Base-by-base conservation (phyloP, 73 alveolate genomes). In the Tetrahymena elliotti region DNA sequence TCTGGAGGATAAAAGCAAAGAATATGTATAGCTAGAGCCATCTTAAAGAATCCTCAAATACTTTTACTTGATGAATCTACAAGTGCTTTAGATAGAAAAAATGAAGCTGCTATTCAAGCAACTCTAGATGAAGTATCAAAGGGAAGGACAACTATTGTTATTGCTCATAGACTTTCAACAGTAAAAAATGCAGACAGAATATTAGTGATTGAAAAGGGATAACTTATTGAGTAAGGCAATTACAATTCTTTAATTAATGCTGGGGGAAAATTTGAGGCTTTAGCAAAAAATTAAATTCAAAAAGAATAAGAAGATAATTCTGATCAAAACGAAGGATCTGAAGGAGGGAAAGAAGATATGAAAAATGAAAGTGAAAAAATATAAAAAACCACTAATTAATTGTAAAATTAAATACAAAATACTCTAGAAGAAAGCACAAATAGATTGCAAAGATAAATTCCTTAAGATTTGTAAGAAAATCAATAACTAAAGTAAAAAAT, bases 21-120 rank as follows among this genome's bases (percentile, higher is more conserved):
- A 96, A 93, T 98, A 20, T 99, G 99, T 38, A 97, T 98, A 13
- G 99, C 99, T 4, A 97, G 99, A 94, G 99, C 99, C 12, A 97
- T 98, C 35, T 83, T 97, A 20, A 97, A 97, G 93, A 95, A 97
- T 31, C 99, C 99, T 33, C n/a, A 97, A 93, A 96, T 97, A 33
- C 93, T 97, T 1, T 84, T 97, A 34, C 84, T 97, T 8, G 98
- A 97, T 95, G 98, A 97, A 38, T 97, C 98, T 35, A 97, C 98
- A 6, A 93, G 97, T 39, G 98, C 98, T 82, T 93, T 97, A 83
- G 99, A 97, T 84, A 96, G 97, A 83, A 95, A 97, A 52, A 96
- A 95, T 68, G 98, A 97, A 92, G 84, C 68, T 15, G 52, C 93
- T 52, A 96, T 97, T 31, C 54, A 95, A 93, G 94, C 68, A 8